Evolutionary conservation across 257 asterid genomes (phyloP), one percentile per base, ranked within the genome.

Genomic region (Echium plantagineum): DNA sequence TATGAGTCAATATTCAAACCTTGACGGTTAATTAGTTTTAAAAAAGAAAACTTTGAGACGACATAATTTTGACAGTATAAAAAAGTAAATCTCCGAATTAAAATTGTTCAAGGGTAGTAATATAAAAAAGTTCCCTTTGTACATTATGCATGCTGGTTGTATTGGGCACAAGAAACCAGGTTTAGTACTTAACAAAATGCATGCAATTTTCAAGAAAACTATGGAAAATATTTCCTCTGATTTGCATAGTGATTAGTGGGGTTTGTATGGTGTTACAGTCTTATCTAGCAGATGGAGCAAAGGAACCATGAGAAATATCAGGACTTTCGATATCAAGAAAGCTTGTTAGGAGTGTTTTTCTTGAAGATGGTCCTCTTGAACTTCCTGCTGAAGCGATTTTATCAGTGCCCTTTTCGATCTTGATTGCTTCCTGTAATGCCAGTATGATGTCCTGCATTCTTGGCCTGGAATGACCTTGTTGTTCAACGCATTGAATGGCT

Each of bases 281-380:
- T 56, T 66, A 93, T 81, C 97, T 84, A 52, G 98, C 82, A 48
- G 94, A 74, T 22, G 98, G 98, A 74, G 79, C 20, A 31, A 93
- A 62, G 54, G 95, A 83, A 17, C 89, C 94, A 59, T 74, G 79
- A 48, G 97, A 89, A 66, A 93, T 51, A 58, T 84, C 83, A 16
- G 98, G 98, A 65, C 97, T 93, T 72, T 89, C 85, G 38, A 83
- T 71, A 67, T 91, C 98, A 52, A 93, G 97, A 72, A 93, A 89
- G 79, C 86, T 89, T 17, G 98, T 89, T 58, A 93, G 71, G 12
- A 93, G 90, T 60, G 98, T 93, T 69, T 80, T 93, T 55, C 98
- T 62, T 7, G 95, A 85, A 53, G 94, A 84, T 58, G 78, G 94
- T n/a, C 83, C 84, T 72, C 68, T 85, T 52, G 95, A 71, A 64